A percentile compares a stretch with the other conserved stretches of the same genome.
Evolutionary conservation across 148 eudicot genomes (phyloP).

Genomic region (Linanthus parryae): DNA sequence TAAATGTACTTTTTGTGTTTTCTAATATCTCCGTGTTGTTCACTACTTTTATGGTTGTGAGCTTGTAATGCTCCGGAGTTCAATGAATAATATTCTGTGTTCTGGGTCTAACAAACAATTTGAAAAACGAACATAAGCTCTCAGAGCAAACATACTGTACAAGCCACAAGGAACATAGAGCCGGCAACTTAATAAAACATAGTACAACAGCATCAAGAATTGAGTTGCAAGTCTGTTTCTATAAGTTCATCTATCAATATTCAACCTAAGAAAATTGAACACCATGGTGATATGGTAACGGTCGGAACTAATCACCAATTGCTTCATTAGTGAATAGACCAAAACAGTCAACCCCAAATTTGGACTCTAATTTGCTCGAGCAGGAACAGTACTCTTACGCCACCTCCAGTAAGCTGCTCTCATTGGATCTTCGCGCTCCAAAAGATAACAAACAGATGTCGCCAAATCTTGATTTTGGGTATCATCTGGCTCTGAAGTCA

Average conservation of each 20-base stretch:
- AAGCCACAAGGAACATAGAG: constrained; percentile 48
- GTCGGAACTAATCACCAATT: too few relatives aligned
- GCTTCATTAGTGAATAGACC: too few relatives aligned
- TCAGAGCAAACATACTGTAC: constrained; percentile 47
- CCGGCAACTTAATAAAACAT: too few relatives aligned
- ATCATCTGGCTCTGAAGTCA: constrained; percentile 30
- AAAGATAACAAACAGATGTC: constrained; percentile 49
- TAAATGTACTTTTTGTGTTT: constrained; percentile 43
- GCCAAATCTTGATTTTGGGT: constrained; percentile 33
- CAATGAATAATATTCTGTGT: constrained; percentile 42
- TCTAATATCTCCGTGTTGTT: constrained; percentile 28
- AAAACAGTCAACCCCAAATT: too few relatives aligned
- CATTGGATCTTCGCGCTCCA: constrained; percentile 65
- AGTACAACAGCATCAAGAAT: too few relatives aligned
- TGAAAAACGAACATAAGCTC: constrained; percentile 62
- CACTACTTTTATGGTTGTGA: too few relatives aligned
- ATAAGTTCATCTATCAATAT: too few relatives aligned
- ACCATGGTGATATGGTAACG: too few relatives aligned
- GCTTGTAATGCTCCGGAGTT: constrained; percentile 24
- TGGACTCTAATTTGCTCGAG: too few relatives aligned
- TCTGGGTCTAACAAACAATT: constrained; percentile 49
- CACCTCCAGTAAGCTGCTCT: constrained; percentile 85
- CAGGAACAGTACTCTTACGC: constrained; percentile 50
- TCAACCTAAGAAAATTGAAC: too few relatives aligned
- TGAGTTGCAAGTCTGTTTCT: too few relatives aligned